Percentiles rank a stretch among this genome's conserved stretches.
Evolutionary conservation across 257 asterid species (phyloP).

Genomic region (Nemophila menziesii): DNA sequence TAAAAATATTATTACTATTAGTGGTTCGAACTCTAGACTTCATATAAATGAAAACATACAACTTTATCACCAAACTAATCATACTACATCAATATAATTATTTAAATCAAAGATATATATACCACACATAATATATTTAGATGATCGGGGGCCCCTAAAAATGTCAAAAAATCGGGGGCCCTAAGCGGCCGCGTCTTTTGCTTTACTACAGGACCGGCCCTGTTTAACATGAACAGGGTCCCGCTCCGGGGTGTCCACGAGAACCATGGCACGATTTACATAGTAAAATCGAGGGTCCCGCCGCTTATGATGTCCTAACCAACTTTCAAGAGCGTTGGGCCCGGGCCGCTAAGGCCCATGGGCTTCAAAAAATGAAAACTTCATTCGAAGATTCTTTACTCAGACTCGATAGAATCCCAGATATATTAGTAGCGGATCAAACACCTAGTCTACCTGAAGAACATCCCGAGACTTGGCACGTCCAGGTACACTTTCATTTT

Average conservation of each 20-base stretch:
- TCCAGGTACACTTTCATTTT: constrained; percentile 43
- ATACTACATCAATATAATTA: too few relatives aligned
- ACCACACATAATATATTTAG: too few relatives aligned
- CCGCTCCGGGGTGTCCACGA: constrained; percentile 67
- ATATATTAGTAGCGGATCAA: constrained; percentile 44
- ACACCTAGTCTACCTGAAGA: constrained; percentile 24
- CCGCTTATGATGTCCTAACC: constrained; percentile 69
- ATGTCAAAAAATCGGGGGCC: too few relatives aligned
- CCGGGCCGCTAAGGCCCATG: constrained; percentile 57
- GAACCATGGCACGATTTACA: constrained; percentile 98
- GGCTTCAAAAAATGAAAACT: constrained; percentile 38
- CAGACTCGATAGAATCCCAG: constrained; percentile 65
- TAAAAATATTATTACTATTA: too few relatives aligned
- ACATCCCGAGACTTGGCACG: constrained; percentile 75
- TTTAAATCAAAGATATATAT: too few relatives aligned
- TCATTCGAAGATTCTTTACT: constrained; percentile 69
- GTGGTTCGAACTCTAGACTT: too few relatives aligned
- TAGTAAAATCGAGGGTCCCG: constrained; percentile 72
- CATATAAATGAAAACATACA: too few relatives aligned
- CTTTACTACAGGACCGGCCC: constrained; percentile 1
- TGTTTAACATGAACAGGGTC: constrained; percentile 34
- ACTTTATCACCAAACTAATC: too few relatives aligned
- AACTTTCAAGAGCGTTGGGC: constrained; percentile 94
- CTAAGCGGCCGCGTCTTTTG: too few relatives aligned
- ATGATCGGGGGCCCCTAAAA: too few relatives aligned